These are phyloP conservation scores for Neopestalotiopsis sp. DNA, from an alignment of 2,329 filamentous ascomycete species.

Conservation along the genomic window DNA sequence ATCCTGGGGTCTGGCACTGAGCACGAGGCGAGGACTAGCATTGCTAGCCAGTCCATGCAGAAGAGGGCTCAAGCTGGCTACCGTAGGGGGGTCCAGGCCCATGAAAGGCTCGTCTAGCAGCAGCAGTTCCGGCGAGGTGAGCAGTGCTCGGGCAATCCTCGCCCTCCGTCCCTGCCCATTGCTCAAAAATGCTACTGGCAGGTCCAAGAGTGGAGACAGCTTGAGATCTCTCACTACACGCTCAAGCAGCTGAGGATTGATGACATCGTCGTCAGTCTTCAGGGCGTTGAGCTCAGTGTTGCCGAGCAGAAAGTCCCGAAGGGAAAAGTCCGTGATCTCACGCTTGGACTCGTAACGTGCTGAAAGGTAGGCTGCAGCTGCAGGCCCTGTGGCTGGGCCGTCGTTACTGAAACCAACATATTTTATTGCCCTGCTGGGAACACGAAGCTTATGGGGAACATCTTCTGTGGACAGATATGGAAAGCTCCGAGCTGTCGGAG, in stretches of 20 bases:
- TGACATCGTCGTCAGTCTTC: slow-evolving; percentile 54
- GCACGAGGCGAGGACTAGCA: slow-evolving; percentile 72
- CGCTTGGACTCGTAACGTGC: slow-evolving; percentile 88
- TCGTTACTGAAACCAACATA: slow-evolving; percentile 92
- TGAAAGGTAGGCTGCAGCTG: slow-evolving; percentile 81
- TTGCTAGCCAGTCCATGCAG: slow-evolving; percentile 70
- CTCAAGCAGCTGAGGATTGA: slow-evolving; percentile 57
- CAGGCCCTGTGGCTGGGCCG: slow-evolving; percentile 58
- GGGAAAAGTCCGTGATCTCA: slow-evolving; percentile 86
- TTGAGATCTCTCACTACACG: slow-evolving; percentile 73
- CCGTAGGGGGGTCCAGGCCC: slow-evolving; percentile 88
- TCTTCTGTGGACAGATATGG: slow-evolving; percentile 74
- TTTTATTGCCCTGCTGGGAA: slow-evolving; percentile 72
- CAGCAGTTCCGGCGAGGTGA: slow-evolving; percentile 79
- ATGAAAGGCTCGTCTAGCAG: slow-evolving; percentile 95
- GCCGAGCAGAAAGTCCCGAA: slow-evolving; percentile 80
- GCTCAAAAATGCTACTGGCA: slow-evolving; percentile 88
- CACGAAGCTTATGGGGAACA: slow-evolving; percentile 60
- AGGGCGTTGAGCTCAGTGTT: slow-evolving; percentile 83
- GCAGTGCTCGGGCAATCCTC: slow-evolving; percentile 83
- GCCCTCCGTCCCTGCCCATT: slow-evolving; percentile 91
- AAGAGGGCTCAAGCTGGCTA: slow-evolving; percentile 72
- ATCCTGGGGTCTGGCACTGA: slow-evolving; percentile 85
- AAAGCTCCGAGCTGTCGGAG: slow-evolving; percentile 76
- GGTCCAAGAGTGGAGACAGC: slow-evolving; percentile 70